Base-by-base conservation (phyloP, 495 filamentous ascomycete species). In the Apiosordaria backusii region DNA sequence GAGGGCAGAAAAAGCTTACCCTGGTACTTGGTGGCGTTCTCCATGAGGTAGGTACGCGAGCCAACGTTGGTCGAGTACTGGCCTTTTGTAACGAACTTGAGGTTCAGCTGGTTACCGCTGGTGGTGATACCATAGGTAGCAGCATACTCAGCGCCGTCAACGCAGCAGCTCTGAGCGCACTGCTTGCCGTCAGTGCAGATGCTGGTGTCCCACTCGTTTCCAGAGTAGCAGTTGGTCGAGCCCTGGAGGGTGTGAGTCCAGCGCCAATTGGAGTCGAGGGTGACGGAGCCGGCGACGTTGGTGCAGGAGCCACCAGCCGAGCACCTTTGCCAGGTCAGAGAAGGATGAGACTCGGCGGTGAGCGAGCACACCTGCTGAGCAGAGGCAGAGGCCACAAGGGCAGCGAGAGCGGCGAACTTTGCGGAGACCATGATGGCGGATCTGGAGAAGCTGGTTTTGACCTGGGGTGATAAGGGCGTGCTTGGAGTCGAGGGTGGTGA, bases 311-410 rank as follows among this genome's bases (percentile, higher is more conserved):
- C 86, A 50, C 73, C 72, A 60, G 75, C 70, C 22, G 79, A 79
- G 76, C 86, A 89, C 63, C 80, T 83, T 68, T 82, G 78, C 86
- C 86, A 88, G 71, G 68, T 78, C 65, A 89, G 69, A 63, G 80
- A 73, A 52, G 87, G 87, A 69, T 87, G 86, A 19, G 76, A 82
- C 77, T 89, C 88, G 10, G 81, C 61, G 22, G 78, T 80, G 69
- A 80, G 65, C n/a, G 77, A 83, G 76, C 86, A 86, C 60, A 80
- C 82, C 74, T 86, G 79, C 77, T 90, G 88, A 67, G 78, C 81
- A 24, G 74, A 65, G 66, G 77, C 79, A 40, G 74, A 57, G 65
- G 78, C 77, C 69, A 82, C 72, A 40, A 84, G 73, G 76, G 79
- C 78, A 57, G 80, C 76, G 60, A 75, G 69, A 60, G 73, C 63